These are phyloP conservation scores for Sarocladium oryzae DNA, from an alignment of 2,329 filamentous ascomycete species.

Conservation along the genomic window DNA sequence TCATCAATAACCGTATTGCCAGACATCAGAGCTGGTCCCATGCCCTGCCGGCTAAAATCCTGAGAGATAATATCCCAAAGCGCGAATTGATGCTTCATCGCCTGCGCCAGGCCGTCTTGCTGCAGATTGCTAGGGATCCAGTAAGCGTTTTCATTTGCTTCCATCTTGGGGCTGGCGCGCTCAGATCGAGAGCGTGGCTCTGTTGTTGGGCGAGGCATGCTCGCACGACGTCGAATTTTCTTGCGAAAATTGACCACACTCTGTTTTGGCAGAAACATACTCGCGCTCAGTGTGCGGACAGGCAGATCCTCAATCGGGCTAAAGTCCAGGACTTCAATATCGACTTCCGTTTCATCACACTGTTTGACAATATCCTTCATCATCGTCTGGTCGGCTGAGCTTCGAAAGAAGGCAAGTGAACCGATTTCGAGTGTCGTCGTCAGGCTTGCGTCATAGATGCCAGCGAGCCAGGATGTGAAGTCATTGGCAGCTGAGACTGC, in stretches of 20 bases:
- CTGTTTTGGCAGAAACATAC: conserved; percentile 44
- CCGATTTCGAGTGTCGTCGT: conserved; percentile 43
- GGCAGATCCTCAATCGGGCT: conserved; percentile 35
- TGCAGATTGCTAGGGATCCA: not conserved
- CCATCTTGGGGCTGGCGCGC: not conserved
- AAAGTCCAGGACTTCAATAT: not conserved
- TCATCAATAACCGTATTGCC: conserved; percentile 34
- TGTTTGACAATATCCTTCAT: conserved; percentile 35
- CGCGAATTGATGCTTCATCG: conserved; percentile 24
- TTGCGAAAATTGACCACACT: conserved; percentile 43
- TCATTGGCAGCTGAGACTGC: conserved; percentile 20
- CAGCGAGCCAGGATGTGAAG: conserved; percentile 25
- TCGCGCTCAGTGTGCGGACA: conserved; percentile 48
- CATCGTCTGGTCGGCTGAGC: conserved; percentile 37
- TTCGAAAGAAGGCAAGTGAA: conserved; percentile 43
- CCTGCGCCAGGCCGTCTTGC: conserved; percentile 12
- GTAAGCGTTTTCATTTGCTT: not conserved
- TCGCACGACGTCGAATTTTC: conserved; percentile 4
- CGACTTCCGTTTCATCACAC: not conserved
- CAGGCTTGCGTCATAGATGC: conserved; percentile 38
- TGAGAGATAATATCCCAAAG: conserved; percentile 30
- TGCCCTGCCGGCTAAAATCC: conserved; percentile 31
- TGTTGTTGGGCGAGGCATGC: not conserved
- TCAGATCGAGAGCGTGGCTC: not conserved
- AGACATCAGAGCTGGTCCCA: conserved; percentile 25